Evolutionary conservation across 495 filamentous ascomycete genomes (phyloP).

Genomic region (Darksidea phi): DNA sequence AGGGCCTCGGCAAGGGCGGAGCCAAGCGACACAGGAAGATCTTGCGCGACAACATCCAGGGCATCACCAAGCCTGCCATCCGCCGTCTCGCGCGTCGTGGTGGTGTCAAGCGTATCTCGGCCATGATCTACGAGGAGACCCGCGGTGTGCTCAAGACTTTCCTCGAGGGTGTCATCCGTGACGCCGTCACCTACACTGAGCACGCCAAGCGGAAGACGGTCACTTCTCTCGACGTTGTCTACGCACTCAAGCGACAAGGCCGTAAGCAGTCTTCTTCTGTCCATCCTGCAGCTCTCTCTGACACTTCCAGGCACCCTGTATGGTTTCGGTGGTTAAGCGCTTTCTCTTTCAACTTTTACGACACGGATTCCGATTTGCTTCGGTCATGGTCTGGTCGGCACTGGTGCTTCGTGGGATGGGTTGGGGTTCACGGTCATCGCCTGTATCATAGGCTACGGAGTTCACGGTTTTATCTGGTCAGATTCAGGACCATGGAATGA

Average conservation of each 20-base stretch:
- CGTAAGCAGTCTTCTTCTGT: slow-evolving; percentile 51
- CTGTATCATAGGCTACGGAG: slow-evolving; percentile 33
- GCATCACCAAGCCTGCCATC: slow-evolving; percentile 99
- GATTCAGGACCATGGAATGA: slow-evolving; percentile 28
- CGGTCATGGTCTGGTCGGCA: slow-evolving; percentile 9
- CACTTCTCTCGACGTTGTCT: slow-evolving; percentile 94
- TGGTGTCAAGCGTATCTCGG: slow-evolving; percentile 90
- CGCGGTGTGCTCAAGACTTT: slow-evolving; percentile 99
- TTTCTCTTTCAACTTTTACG: slow-evolving; percentile 33
- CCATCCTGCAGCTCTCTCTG: slow-evolving; percentile 7
- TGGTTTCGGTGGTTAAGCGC: slow-evolving; percentile 90
- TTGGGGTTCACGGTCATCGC: slow-evolving; percentile 8
- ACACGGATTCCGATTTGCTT: slow-evolving; percentile 21
- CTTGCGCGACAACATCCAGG: slow-evolving; percentile 64
- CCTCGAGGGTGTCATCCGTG: slow-evolving; percentile 96
- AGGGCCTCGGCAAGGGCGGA: slow-evolving; percentile 55
- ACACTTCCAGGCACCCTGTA: slow-evolving; percentile 49
- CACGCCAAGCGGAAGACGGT: slow-evolving; percentile 99
- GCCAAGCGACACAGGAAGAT: slow-evolving; percentile 65
- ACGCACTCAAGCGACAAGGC: slow-evolving; percentile 96
- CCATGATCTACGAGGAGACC: slow-evolving; percentile 99
- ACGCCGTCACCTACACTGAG: slow-evolving; percentile 78
- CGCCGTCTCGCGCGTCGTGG: slow-evolving; percentile 83
- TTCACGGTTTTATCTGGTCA: slow-evolving; percentile 17
- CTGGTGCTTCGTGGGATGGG: slow-evolving; percentile 30